Conservation (phyloP, 768 basidiomycete species). For the Trametes punicea region DNA sequence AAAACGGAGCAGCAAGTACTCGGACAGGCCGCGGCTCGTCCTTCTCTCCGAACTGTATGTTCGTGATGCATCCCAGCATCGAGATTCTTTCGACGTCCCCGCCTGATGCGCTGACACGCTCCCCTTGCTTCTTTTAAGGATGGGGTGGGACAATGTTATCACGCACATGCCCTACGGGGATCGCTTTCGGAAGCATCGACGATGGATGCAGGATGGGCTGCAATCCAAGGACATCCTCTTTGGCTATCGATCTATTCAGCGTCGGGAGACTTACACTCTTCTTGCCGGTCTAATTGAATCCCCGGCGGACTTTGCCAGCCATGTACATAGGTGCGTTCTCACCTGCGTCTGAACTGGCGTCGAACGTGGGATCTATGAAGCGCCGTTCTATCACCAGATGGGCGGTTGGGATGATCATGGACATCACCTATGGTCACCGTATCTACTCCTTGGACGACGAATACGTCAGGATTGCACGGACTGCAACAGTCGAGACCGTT, state of each 20-base stretch:
- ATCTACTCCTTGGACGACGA: constrained; percentile 30
- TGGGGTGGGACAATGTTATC: constrained; percentile 21
- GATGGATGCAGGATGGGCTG: constrained; percentile 29
- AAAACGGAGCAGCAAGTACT: constrained; percentile 31
- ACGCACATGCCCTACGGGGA: constrained; percentile 26
- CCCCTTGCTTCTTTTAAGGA: constrained; percentile 11
- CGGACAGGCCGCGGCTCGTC: constrained; percentile 32
- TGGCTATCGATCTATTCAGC: constrained; percentile 25
- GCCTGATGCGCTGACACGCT: constrained; percentile 3
- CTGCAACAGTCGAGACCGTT: constrained; percentile 24
- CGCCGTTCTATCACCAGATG: constrained; percentile 25
- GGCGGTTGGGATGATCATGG: constrained; percentile 30
- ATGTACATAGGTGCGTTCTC: constrained; percentile 26
- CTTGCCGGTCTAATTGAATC: constrained; percentile 27
- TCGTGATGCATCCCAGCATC: neutral
- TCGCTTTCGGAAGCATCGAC: constrained; percentile 29
- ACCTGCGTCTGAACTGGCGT: neutral
- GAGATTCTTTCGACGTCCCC: neutral
- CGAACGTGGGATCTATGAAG: neutral
- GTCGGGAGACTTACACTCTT: constrained; percentile 26
- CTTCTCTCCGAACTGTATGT: constrained; percentile 29
- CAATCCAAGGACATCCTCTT: constrained; percentile 13
- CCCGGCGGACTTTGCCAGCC: constrained; percentile 26
- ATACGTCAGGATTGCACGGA: constrained; percentile 29
- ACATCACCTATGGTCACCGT: constrained; percentile 33